Evolutionary conservation across 495 filamentous ascomycete species (phyloP), one percentile per base, ranked within the genome.

Genomic region (Trichoderma parareesei): DNA sequence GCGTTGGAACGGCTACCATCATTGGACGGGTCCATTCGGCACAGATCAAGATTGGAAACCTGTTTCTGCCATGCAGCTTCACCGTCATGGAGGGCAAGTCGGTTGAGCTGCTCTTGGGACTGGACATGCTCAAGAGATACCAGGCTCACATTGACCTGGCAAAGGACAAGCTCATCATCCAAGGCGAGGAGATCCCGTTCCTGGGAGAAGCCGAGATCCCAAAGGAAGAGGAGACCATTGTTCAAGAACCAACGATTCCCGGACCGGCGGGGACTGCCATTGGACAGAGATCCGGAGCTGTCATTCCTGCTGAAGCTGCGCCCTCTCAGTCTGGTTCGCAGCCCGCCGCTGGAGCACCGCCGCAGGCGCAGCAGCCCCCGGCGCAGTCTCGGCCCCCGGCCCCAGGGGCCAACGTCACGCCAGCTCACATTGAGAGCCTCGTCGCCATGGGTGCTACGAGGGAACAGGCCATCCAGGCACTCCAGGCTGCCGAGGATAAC

Each of bases 41-140:
- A 14, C 90, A 90, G 74, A 93, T 98, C 72, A 90, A 90, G 77
- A 96, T 99, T 68, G 95, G 94, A 18, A 84, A 82, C 43, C 84
- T 93, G 70, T 92, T 91, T 71, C 83, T 99, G 61, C 86, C 93
- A 0, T 97, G 92, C 79, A 90, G 89, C 60, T 99, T 99, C 76
- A 98, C 95, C n/a, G 94, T 99, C 68, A 97, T 99, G 94, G 94
- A 99, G 76, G 94, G 94, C 43, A 99, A 98, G 75, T 87, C 90
- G 65, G 94, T 98, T n/a, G 94, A 98, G 70, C 80, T 99, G 11
- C 83, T 99, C 8, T 82, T 99, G 11, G 94, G 94, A 6, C 78
- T 99, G 57, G 94, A 99, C 73, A 99, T 99, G 90, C 78, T 98
- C 61, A 96, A 92, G 75, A 84, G 95, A 40, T 90, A 97, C 73